phyloP scores from a whole-genome alignment of 495 filamentous ascomycete species.

The Talaromyces liani region DNA sequence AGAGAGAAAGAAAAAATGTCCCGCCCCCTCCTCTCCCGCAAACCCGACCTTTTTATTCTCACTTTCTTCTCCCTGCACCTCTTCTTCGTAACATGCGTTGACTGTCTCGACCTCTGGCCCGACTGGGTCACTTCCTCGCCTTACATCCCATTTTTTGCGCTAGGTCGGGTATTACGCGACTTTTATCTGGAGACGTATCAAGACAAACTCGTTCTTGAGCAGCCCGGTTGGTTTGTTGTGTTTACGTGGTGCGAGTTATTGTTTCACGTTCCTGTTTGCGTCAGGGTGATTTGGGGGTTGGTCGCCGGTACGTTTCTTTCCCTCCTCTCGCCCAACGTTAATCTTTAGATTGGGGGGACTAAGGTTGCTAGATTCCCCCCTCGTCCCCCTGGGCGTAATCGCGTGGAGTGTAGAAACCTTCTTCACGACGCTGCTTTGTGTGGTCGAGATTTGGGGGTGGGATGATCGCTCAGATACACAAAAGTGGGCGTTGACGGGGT shows the following conservation, averaged over 20 bases:
- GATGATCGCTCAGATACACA: constrained; percentile 46
- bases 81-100: constrained; percentile 1
- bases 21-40: background rate
- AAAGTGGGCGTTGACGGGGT: constrained; percentile 49
- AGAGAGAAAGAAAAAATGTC: background rate
- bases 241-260: constrained; percentile 64
- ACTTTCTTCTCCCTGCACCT: constrained; percentile 6
- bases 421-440: constrained; percentile 66
- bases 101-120: constrained; percentile 6
- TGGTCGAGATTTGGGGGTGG: constrained; percentile 51
- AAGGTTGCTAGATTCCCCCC: constrained; percentile 42
- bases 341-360: background rate
- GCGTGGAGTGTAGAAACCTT: constrained; percentile 62
- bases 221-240: constrained; percentile 62
- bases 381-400: constrained; percentile 57
- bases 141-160: background rate
- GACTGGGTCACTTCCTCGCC: background rate
- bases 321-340: background rate
- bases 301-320: constrained; percentile 36
- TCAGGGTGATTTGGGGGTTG: constrained; percentile 55
- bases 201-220: constrained; percentile 65
- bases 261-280: constrained; percentile 59
- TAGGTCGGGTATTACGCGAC: constrained; percentile 28
- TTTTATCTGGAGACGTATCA: constrained; percentile 63
- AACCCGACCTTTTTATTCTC: constrained; percentile 3